phyloP scores from a whole-genome alignment of 169 alveolate genomes.

The Cryptosporidium canis region DNA sequence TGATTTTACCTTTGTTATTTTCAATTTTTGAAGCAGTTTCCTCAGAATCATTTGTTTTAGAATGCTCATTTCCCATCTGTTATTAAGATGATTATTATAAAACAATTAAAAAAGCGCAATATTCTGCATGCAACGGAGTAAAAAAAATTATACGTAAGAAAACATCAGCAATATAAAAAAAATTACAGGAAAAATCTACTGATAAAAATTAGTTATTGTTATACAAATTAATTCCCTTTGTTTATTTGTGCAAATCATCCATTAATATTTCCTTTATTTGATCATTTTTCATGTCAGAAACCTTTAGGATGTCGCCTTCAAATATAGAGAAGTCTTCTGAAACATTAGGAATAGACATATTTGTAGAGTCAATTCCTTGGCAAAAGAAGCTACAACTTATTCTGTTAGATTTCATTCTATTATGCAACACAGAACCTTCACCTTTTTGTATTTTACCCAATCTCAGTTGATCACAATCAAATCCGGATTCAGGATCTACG shows the following conservation, averaged over 20 bases:
- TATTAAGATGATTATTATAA: background rate
- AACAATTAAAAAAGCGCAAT: background rate
- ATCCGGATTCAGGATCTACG: slow-evolving; percentile 19
- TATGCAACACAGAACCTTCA: background rate
- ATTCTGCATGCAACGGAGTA: background rate
- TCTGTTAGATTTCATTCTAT: background rate
- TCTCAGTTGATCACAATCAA: slow-evolving; percentile 4
- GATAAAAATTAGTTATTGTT: background rate
- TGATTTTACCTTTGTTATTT: background rate
- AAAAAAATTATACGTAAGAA: background rate
- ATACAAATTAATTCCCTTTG: background rate
- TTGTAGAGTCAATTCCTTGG: slow-evolving; percentile 17
- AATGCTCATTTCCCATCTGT: slow-evolving; percentile 19
- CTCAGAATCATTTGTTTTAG: background rate
- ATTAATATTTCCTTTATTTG: slow-evolving; percentile 1
- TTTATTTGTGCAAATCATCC: slow-evolving; percentile 17
- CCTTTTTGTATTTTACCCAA: background rate
- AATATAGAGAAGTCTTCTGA: slow-evolving; percentile 32
- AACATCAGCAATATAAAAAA: background rate
- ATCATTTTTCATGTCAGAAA: background rate
- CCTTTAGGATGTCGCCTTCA: background rate
- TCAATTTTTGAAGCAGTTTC: background rate
- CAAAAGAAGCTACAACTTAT: background rate
- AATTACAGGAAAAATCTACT: background rate
- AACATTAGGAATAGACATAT: background rate